A percentile compares a stretch with the other conserved stretches of the same genome.
phyloP scores from a whole-genome alignment of 805 yeast species.

The Barnettozyma siamensis region DNA sequence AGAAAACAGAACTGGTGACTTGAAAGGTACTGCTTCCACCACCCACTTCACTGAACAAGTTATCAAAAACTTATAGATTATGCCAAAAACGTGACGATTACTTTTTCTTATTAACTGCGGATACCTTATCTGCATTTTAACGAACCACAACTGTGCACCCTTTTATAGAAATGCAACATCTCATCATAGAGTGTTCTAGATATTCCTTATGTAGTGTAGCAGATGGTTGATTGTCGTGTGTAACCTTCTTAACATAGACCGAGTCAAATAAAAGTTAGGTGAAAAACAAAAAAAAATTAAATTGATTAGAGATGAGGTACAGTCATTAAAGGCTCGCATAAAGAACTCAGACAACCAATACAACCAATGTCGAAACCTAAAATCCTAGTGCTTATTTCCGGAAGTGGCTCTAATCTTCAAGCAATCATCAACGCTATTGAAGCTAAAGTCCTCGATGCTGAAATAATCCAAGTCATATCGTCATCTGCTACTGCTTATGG shows the following conservation, averaged over 20 bases:
- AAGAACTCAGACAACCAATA: too few species aligned
- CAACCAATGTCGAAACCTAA: slow-evolving; percentile 26
- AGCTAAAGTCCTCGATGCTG: slow-evolving; percentile 38
- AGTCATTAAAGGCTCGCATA: too few species aligned
- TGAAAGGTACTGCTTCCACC: slow-evolving; percentile 90
- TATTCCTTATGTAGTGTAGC: neutral
- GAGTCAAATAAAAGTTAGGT: neutral
- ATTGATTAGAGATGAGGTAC: neutral
- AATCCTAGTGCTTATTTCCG: slow-evolving; percentile 75
- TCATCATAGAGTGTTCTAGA: neutral
- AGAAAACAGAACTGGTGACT: slow-evolving; percentile 93
- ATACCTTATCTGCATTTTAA: neutral
- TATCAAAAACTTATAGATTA: slow-evolving; percentile 42
- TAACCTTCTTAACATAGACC: neutral
- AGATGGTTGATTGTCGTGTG: neutral
- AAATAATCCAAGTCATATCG: slow-evolving; percentile 74
- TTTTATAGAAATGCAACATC: slow-evolving; percentile 2
- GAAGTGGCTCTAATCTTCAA: slow-evolving; percentile 93
- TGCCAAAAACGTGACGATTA: slow-evolving; percentile 3
- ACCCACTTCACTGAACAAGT: slow-evolving; percentile 87
- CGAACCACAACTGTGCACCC: neutral
- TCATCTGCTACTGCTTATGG: slow-evolving; percentile 88
- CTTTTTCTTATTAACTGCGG: neutral
- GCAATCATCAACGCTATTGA: slow-evolving; percentile 77
- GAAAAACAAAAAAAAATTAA: too few species aligned